Conservation (phyloP, 148 eudicot genomes). For the Cornus suecica region DNA sequence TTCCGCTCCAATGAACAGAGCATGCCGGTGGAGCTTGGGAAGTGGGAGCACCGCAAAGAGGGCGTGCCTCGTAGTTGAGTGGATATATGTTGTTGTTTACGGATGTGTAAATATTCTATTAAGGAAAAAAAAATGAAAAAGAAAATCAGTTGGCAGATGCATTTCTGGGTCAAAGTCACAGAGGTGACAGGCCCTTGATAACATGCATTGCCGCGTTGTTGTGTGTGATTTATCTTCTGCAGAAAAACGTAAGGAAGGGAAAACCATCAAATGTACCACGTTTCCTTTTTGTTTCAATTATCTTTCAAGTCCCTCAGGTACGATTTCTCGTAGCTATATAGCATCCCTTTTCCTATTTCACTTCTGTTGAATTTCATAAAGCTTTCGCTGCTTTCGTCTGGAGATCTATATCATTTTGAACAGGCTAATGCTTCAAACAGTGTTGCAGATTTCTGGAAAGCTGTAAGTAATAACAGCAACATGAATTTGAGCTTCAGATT, state of each 20-base stretch:
- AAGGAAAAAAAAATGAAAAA: neutral
- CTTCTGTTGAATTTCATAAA: neutral
- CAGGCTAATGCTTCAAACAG: too few species aligned
- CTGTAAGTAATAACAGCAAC: too few species aligned
- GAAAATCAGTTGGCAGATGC: slow-evolving; percentile 28
- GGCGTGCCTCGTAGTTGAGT: slow-evolving; percentile 52
- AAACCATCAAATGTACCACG: slow-evolving; percentile 39
- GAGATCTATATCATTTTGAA: too few species aligned
- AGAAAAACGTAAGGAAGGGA: slow-evolving; percentile 44
- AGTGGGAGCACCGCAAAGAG: slow-evolving; percentile 61
- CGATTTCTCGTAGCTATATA: neutral
- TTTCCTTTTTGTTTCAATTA: slow-evolving; percentile 35
- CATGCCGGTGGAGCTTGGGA: slow-evolving; percentile 49
- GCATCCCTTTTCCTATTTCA: slow-evolving; percentile 1
- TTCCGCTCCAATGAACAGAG: slow-evolving; percentile 20
- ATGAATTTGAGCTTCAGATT: too few species aligned
- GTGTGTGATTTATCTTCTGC: slow-evolving; percentile 52
- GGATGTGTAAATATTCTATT: slow-evolving; percentile 74
- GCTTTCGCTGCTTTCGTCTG: too few species aligned
- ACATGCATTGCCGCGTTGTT: slow-evolving; percentile 44
- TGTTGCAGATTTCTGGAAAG: too few species aligned
- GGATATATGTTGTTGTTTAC: slow-evolving; percentile 61
- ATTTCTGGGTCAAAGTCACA: slow-evolving; percentile 83
- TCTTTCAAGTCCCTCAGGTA: slow-evolving; percentile 9
- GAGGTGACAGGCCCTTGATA: slow-evolving; percentile 83